These are phyloP conservation scores for Alloascoidea africana DNA, from an alignment of 805 yeast species.

Conservation along the genomic window DNA sequence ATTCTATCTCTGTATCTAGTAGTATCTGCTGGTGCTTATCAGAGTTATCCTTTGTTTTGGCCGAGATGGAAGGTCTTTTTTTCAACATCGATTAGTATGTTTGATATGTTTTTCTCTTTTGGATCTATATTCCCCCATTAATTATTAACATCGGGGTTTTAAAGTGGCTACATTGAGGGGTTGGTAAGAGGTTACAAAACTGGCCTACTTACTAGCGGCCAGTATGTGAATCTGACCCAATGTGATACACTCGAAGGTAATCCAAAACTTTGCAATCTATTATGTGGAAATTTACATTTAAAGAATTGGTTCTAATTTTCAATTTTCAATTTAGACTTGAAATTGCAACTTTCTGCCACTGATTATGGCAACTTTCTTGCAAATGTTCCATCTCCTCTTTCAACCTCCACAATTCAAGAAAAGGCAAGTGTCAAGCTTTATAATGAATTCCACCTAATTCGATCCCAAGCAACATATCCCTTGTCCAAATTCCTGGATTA, in stretches of 20 bases:
- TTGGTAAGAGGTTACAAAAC: constrained; percentile 88
- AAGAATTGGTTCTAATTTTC: background rate
- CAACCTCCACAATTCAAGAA: constrained; percentile 79
- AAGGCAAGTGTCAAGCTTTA: constrained; percentile 59
- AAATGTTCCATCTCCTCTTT: constrained; percentile 66
- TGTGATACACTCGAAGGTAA: constrained; percentile 73
- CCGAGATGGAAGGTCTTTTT: constrained; percentile 94
- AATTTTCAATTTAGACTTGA: constrained; percentile 37
- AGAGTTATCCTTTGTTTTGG: no score
- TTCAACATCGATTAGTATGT: constrained; percentile 63
- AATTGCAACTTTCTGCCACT: constrained; percentile 86
- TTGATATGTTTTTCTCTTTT: background rate
- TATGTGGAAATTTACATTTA: constrained; percentile 1
- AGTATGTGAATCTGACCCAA: constrained; percentile 85
- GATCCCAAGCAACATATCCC: constrained; percentile 71
- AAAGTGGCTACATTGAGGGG: constrained; percentile 79
- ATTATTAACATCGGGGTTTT: background rate
- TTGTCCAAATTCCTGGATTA: constrained; percentile 77
- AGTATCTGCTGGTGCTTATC: no score
- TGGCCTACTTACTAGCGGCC: constrained; percentile 62
- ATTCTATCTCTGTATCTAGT: no score
- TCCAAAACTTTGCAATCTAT: constrained; percentile 1
- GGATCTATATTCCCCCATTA: background rate
- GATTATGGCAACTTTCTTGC: constrained; percentile 89
- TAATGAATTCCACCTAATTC: constrained; percentile 73